Percentiles rank a stretch among this genome's conserved stretches.
phyloP scores from a whole-genome alignment of 2,329 filamentous ascomycete genomes.

The Pyrenophora tritici-repentis region DNA sequence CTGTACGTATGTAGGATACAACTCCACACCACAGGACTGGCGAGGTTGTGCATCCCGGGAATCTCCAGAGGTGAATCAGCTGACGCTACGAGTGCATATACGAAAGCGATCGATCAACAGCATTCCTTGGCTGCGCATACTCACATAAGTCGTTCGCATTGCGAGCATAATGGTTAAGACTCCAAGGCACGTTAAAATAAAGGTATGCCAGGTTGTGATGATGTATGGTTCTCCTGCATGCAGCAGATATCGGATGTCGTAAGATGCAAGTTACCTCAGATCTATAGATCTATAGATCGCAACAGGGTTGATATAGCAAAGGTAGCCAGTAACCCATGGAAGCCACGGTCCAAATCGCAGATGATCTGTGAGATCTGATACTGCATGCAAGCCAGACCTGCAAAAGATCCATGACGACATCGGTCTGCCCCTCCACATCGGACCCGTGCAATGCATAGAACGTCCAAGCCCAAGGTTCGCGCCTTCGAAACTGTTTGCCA shows the following conservation, averaged over 20 bases:
- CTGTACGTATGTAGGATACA: too few relatives aligned
- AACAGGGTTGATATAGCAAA: constrained; percentile 1
- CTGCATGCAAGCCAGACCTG: constrained; percentile 1
- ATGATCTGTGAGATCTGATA: constrained; percentile 5
- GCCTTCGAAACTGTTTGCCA: not conserved
- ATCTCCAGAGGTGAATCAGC: not conserved
- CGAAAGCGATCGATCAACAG: not conserved
- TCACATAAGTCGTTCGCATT: not conserved
- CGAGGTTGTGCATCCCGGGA: too few relatives aligned
- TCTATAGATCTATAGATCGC: not conserved
- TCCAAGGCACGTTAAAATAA: too few relatives aligned
- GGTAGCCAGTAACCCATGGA: not conserved
- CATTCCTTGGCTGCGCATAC: not conserved
- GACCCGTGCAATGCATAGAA: not conserved
- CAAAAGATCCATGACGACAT: constrained; percentile 10
- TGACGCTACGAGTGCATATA: not conserved
- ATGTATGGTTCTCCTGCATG: constrained; percentile 1
- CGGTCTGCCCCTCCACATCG: constrained; percentile 3
- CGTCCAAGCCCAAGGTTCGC: not conserved
- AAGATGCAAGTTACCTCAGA: not conserved
- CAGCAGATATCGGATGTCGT: not conserved
- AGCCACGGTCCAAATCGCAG: constrained; percentile 2
- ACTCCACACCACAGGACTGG: too few relatives aligned
- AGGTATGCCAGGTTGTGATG: too few relatives aligned
- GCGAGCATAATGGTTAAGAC: too few relatives aligned